phyloP scores from a whole-genome alignment of 345 rosid genomes.

The Sonneratia caseolaris region DNA sequence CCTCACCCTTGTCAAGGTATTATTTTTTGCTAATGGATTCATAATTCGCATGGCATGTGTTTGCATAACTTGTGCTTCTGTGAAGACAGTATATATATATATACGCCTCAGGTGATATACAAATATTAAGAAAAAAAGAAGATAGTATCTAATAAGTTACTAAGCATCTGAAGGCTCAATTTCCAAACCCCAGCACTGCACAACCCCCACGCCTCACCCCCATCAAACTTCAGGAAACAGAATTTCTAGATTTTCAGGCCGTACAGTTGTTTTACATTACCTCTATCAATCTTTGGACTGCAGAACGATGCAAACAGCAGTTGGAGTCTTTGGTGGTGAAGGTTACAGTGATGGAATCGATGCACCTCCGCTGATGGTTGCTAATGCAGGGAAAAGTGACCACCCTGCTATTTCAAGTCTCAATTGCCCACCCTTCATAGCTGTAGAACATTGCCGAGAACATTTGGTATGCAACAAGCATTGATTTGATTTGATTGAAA shows the following conservation, averaged over 20 bases:
- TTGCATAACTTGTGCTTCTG: background rate
- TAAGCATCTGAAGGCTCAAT: background rate
- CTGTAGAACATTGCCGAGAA: conserved; percentile 69
- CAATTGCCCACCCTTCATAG: conserved; percentile 44
- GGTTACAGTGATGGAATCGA: conserved; percentile 12
- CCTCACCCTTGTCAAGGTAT: conserved; percentile 56
- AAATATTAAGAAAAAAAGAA: background rate
- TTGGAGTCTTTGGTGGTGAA: conserved; percentile 48
- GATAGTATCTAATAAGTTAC: background rate
- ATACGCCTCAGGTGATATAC: background rate
- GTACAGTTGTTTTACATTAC: background rate
- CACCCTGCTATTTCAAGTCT: conserved; percentile 18
- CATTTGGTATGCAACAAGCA: conserved; percentile 34
- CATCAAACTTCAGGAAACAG: background rate
- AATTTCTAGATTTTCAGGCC: background rate
- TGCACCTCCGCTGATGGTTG: conserved; percentile 11
- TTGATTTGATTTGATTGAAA: background rate
- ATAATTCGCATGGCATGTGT: background rate
- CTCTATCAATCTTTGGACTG: too few relatives aligned
- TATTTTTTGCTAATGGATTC: background rate
- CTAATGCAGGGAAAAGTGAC: conserved; percentile 12
- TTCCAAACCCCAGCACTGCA: too few relatives aligned
- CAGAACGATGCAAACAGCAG: conserved; percentile 79
- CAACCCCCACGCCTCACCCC: too few relatives aligned
- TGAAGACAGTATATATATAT: background rate